A percentile compares a stretch with the other conserved stretches of the same genome.
Evolutionary conservation across 495 filamentous ascomycete species (phyloP).

Genomic region (Talaromyces proteolyticus): DNA sequence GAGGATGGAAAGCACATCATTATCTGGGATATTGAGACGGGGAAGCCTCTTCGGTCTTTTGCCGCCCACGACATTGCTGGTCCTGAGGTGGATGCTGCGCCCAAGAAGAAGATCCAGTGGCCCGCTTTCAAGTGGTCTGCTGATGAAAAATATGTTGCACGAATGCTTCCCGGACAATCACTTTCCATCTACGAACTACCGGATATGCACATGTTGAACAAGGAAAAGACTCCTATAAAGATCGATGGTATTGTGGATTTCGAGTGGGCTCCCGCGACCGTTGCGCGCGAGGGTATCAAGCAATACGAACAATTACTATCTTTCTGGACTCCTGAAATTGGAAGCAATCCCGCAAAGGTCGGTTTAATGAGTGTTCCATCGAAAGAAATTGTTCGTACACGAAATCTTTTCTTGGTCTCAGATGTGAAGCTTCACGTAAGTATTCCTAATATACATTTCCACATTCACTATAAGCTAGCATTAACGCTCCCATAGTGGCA

Average conservation of each 20-base stretch:
- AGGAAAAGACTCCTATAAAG: slow-evolving; percentile 84
- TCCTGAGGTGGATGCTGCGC: slow-evolving; percentile 53
- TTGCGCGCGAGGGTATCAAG: slow-evolving; percentile 73
- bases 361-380: slow-evolving; percentile 93
- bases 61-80: slow-evolving; percentile 73
- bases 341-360: slow-evolving; percentile 96
- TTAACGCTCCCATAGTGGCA: slow-evolving; percentile 56
- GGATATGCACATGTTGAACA: slow-evolving; percentile 83
- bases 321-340: slow-evolving; percentile 98
- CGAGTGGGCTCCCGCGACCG: slow-evolving; percentile 86
- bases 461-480: slow-evolving; percentile 26
- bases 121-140: slow-evolving; percentile 99
- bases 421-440: slow-evolving; percentile 77
- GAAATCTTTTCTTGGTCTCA: slow-evolving; percentile 95
- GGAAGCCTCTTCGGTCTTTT: slow-evolving; percentile 87
- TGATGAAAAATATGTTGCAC: slow-evolving; percentile 93
- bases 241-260: slow-evolving; percentile 96
- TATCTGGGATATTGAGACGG: slow-evolving; percentile 92
- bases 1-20: slow-evolving; percentile 99
- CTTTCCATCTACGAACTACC: slow-evolving; percentile 95
- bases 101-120: slow-evolving; percentile 92
- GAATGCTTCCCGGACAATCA: slow-evolving; percentile 79
- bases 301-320: slow-evolving; percentile 90
- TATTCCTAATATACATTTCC: neutral
- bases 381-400: slow-evolving; percentile 84